phyloP scores from a whole-genome alignment of 305 asterid genomes.

The Fraxinus nigra region DNA sequence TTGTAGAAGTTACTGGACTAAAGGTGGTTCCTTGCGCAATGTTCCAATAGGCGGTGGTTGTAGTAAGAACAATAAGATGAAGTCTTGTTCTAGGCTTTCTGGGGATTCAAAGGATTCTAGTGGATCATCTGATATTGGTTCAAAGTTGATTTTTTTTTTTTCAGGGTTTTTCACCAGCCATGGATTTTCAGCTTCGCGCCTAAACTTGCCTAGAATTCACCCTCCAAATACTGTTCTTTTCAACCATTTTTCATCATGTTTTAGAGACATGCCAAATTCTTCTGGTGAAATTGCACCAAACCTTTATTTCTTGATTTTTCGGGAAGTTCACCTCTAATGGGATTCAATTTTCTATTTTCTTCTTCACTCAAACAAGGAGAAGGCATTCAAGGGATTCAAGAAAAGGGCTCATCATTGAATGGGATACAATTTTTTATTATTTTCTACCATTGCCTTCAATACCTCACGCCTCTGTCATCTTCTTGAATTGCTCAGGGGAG shows the following conservation, averaged over 20 bases:
- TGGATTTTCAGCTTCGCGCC: conserved; percentile 72
- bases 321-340: conserved; percentile 30
- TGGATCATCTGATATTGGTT: conserved; percentile 41
- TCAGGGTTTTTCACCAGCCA: conserved; percentile 67
- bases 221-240: conserved; percentile 18
- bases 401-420: conserved; percentile 29
- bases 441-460: conserved; percentile 55
- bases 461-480: conserved; percentile 84
- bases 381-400: conserved; percentile 33
- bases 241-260: conserved; percentile 34
- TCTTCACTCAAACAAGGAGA: not conserved
- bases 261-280: conserved; percentile 28
- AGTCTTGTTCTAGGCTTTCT: conserved; percentile 35
- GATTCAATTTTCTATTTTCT: conserved; percentile 40
- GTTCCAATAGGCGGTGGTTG: conserved; percentile 90
- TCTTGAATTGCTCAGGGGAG: conserved; percentile 62
- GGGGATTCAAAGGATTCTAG: conserved; percentile 41
- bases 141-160: conserved; percentile 50
- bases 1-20: conserved; percentile 57
- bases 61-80: conserved; percentile 65
- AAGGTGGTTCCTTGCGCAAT: conserved; percentile 76
- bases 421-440: conserved; percentile 9
- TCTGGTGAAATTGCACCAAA: conserved; percentile 33
- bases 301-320: conserved; percentile 47
- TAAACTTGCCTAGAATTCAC: conserved; percentile 27